Conservation (phyloP, 2,329 filamentous ascomycete genomes). For the Diaporthe amygdali region DNA sequence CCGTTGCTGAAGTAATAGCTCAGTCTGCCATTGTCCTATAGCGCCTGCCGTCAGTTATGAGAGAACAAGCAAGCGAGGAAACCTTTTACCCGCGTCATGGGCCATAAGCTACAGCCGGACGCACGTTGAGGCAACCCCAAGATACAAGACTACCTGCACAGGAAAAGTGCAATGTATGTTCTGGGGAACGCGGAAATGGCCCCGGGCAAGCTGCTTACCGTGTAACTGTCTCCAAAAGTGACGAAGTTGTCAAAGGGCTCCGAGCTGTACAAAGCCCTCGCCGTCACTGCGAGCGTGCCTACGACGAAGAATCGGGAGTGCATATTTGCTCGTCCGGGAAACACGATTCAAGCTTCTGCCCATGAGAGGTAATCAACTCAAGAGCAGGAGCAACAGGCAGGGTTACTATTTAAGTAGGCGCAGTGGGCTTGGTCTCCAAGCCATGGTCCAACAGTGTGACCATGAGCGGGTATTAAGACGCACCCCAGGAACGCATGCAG, state of each 20-base stretch:
- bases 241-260: conserved; percentile 65
- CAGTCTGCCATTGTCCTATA: conserved; percentile 67
- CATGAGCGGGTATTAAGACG: background rate
- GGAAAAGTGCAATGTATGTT: background rate
- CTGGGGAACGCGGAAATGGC: background rate
- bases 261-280: conserved; percentile 27
- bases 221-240: conserved; percentile 78
- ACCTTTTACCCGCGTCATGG: background rate
- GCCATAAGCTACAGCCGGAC: background rate
- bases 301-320: background rate
- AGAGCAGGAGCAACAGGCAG: background rate
- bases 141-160: background rate
- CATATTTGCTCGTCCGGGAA: background rate
- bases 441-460: background rate
- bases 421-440: background rate
- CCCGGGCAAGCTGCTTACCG: conserved; percentile 33
- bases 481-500: background rate
- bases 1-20: conserved; percentile 65
- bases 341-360: background rate
- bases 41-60: background rate
- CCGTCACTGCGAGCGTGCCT: background rate
- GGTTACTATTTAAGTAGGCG: background rate
- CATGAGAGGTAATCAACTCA: background rate
- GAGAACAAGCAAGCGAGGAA: background rate
- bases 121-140: too few relatives aligned